phyloP scores from a whole-genome alignment of 2,329 filamentous ascomycete species.

The Coniochaeta ligniaria region DNA sequence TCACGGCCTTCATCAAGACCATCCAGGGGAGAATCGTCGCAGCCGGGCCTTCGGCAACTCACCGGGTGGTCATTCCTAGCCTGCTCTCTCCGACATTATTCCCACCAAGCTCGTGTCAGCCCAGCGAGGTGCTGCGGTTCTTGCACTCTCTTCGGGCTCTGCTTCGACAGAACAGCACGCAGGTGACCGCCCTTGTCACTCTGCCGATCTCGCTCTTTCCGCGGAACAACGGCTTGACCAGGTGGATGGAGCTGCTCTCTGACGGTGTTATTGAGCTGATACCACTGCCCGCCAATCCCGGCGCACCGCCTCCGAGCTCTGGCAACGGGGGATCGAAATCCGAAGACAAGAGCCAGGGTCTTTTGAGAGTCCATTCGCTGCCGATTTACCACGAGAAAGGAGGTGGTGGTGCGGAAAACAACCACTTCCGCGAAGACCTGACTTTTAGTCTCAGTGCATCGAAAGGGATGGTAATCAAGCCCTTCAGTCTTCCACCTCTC shows the following conservation, averaged over 20 bases:
- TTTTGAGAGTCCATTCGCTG: conserved; percentile 75
- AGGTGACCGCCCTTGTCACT: conserved; percentile 66
- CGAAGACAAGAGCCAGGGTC: conserved; percentile 76
- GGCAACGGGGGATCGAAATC: conserved; percentile 31
- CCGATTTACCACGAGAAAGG: conserved; percentile 86
- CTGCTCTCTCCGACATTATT: conserved; percentile 85
- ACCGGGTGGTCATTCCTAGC: conserved; percentile 78
- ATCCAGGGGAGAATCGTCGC: conserved; percentile 48
- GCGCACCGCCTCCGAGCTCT: conserved; percentile 47
- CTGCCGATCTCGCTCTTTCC: conserved; percentile 77
- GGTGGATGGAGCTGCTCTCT: conserved; percentile 78
- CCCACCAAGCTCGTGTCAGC: conserved; percentile 59
- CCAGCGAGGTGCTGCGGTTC: conserved; percentile 70
- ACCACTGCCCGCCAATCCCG: conserved; percentile 53
- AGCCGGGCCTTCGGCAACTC: conserved; percentile 55
- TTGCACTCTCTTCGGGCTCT: conserved; percentile 71
- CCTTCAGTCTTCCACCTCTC: conserved; percentile 82
- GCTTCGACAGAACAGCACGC: conserved; percentile 57
- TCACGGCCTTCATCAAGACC: conserved; percentile 56
- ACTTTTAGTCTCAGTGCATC: conserved; percentile 81
- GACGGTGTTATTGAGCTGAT: conserved; percentile 85
- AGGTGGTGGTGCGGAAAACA: conserved; percentile 62
- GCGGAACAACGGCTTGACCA: conserved; percentile 64
- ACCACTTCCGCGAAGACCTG: conserved; percentile 72
- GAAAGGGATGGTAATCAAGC: conserved; percentile 75